phyloP scores from a whole-genome alignment of 805 yeast genomes.

The Kuraishia piskuri region DNA sequence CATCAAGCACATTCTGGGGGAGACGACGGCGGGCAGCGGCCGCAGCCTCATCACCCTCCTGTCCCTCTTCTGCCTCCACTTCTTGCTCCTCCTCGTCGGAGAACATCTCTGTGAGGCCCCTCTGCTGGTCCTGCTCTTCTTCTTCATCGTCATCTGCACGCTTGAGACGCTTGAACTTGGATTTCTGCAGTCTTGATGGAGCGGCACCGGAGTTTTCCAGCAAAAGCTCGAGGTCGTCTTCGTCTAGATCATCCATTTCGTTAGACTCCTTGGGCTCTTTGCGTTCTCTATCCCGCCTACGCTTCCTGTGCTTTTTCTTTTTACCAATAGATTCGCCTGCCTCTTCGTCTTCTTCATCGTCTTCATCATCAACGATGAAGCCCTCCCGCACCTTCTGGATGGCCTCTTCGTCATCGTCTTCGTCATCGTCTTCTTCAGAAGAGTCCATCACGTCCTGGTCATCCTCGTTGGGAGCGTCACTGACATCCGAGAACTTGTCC shows the following conservation, averaged over 20 bases:
- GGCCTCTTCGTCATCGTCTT: conserved; percentile 86
- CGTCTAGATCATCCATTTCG: conserved; percentile 63
- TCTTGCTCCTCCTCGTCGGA: conserved; percentile 45
- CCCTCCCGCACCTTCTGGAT: conserved; percentile 79
- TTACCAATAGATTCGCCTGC: conserved; percentile 20
- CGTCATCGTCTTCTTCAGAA: conserved; percentile 84
- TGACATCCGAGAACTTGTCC: conserved; percentile 20
- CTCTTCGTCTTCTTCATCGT: conserved; percentile 47
- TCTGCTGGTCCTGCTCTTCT: conserved; percentile 9
- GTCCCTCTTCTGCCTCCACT: conserved; percentile 11
- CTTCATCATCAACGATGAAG: conserved; percentile 90
- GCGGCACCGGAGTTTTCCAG: conserved; percentile 85
- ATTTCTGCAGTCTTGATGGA: conserved; percentile 29
- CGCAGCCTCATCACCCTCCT: conserved; percentile 24
- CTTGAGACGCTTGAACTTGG: conserved; percentile 75
- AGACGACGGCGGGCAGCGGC: conserved; percentile 13
- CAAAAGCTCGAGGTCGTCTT: conserved; percentile 87
- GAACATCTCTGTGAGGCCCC: conserved; percentile 59
- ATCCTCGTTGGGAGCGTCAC: conserved; percentile 21
- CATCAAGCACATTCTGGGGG: conserved; percentile 44
- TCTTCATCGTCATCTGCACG: conserved; percentile 46
- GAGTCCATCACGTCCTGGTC: conserved; percentile 49
- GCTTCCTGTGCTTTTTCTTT: conserved; percentile 25
- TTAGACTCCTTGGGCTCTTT: conserved; percentile 32
- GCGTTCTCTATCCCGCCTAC: conserved; percentile 27